Evolutionary conservation across 1,139 yeast genomes (phyloP).

Genomic region (Suhomyces wounanorum): DNA sequence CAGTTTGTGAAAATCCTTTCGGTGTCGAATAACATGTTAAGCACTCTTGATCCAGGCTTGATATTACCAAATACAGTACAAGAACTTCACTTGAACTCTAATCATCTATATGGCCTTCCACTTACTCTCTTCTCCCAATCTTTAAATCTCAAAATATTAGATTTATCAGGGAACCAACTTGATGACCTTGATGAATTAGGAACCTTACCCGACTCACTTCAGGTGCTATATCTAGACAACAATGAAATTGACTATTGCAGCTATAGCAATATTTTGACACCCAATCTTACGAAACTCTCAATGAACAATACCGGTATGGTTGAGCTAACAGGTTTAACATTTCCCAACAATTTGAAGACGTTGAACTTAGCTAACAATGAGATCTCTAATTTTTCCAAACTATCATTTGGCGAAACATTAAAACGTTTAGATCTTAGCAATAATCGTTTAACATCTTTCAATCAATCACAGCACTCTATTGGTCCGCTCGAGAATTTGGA

Average conservation of each 20-base stretch:
- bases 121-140: constrained; percentile 16
- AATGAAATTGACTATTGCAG: constrained; percentile 28
- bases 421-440: constrained; percentile 18
- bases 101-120: constrained; percentile 21
- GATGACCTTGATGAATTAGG: constrained; percentile 32
- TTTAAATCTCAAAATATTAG: constrained; percentile 16
- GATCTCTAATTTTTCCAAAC: constrained; percentile 18
- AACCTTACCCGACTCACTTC: constrained; percentile 20
- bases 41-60: constrained; percentile 12
- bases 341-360: constrained; percentile 21
- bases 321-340: constrained; percentile 18
- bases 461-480: constrained; percentile 7
- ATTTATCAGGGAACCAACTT: constrained; percentile 23
- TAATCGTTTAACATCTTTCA: constrained; percentile 18
- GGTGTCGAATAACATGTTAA: constrained; percentile 19
- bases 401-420: constrained; percentile 16
- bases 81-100: constrained; percentile 22
- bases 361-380: constrained; percentile 23
- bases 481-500: constrained; percentile 12
- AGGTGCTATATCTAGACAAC: constrained; percentile 23
- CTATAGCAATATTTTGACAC: constrained; percentile 22
- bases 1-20: constrained; percentile 18
- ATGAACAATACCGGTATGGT: constrained; percentile 27
- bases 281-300: constrained; percentile 21
- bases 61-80: constrained; percentile 18